A percentile compares a stretch with the other conserved stretches of the same genome.
phyloP scores from a whole-genome alignment of 2,329 filamentous ascomycete species.

The Stagonosporopsis rhizophila region DNA sequence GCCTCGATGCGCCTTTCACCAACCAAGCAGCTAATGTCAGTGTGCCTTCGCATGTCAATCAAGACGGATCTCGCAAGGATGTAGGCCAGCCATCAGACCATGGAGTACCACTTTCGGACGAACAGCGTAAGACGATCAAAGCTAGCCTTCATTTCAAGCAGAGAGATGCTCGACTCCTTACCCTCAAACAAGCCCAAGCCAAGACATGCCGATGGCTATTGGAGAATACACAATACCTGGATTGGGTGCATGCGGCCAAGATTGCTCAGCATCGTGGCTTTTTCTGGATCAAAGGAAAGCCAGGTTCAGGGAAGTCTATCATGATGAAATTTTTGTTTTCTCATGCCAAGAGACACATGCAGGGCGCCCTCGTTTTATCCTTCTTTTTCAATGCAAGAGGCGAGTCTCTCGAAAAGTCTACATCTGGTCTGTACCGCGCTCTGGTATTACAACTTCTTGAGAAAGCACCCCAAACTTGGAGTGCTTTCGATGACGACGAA shows the following conservation, averaged over 20 bases:
- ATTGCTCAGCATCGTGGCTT: constrained; percentile 27
- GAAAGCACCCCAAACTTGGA: background rate
- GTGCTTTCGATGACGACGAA: background rate
- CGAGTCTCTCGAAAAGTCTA: background rate
- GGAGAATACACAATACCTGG: constrained; percentile 37
- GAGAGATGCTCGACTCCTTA: too few species aligned
- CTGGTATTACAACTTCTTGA: background rate
- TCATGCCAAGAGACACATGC: constrained; percentile 10
- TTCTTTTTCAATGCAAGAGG: constrained; percentile 5
- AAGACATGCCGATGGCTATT: constrained; percentile 29
- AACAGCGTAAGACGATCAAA: too few species aligned
- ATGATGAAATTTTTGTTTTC: constrained; percentile 44
- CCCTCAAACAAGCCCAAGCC: constrained; percentile 20
- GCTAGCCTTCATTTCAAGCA: too few species aligned
- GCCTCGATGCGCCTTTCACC: too few species aligned
- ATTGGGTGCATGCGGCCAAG: constrained; percentile 46
- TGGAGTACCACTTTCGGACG: too few species aligned
- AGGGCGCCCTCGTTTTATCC: background rate
- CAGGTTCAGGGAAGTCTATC: constrained; percentile 48
- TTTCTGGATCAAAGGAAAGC: constrained; percentile 38
- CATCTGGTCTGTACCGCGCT: background rate
- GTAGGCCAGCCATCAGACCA: too few species aligned
- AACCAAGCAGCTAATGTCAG: too few species aligned
- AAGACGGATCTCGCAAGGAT: too few species aligned
- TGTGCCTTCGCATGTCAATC: too few species aligned